Conservation (phyloP, 257 asterid genomes). For the Solanum lycopersicoides region DNA sequence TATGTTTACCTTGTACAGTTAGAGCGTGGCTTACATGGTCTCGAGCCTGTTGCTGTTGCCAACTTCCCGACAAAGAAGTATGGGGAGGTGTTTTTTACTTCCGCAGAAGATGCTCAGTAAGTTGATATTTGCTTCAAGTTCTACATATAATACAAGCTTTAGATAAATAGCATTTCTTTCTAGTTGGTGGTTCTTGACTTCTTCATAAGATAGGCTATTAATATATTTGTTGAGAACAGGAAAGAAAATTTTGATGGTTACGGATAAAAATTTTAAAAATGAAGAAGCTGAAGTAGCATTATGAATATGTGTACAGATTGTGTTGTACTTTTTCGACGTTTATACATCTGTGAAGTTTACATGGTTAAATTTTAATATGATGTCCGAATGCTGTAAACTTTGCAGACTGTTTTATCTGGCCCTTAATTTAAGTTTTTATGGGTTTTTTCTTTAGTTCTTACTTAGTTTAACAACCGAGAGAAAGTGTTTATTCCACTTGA, state of each 20-base stretch:
- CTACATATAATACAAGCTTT: neutral
- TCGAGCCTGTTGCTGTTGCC: constrained; percentile 67
- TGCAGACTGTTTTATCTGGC: neutral
- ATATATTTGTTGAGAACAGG: neutral
- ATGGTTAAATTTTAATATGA: neutral
- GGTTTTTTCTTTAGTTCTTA: neutral
- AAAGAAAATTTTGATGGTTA: neutral
- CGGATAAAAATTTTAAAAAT: neutral
- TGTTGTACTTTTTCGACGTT: neutral
- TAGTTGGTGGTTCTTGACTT: neutral
- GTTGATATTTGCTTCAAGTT: constrained; percentile 10
- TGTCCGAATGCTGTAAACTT: neutral
- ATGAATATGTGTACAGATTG: neutral
- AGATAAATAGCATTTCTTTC: neutral
- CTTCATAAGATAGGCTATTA: neutral
- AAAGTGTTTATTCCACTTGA: neutral
- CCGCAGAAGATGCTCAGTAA: constrained; percentile 68
- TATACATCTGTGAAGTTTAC: neutral
- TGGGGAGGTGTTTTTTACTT: constrained; percentile 40
- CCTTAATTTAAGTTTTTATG: neutral
- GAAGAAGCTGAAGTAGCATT: neutral
- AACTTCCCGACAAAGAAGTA: constrained; percentile 59
- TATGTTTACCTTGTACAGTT: constrained; percentile 29
- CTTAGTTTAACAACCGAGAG: neutral
- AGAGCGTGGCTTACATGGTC: constrained; percentile 71